phyloP scores from a whole-genome alignment of 352 stramenopile genomes.

The Phytophthora capsici region DNA sequence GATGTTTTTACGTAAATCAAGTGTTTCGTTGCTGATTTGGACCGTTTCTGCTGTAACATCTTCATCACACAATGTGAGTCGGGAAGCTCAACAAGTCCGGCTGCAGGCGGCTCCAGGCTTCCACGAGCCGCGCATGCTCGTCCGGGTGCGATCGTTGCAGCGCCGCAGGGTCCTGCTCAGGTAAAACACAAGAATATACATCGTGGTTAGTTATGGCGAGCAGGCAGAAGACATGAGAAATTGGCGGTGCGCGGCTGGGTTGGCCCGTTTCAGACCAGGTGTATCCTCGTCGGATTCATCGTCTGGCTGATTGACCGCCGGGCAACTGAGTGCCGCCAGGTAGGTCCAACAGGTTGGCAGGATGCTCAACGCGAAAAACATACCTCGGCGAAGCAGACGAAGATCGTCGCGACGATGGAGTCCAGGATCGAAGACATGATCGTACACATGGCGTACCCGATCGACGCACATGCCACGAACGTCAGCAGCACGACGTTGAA shows the following conservation, averaged over 20 bases:
- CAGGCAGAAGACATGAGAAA: slow-evolving; percentile 27
- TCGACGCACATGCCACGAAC: slow-evolving; percentile 73
- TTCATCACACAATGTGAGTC: slow-evolving; percentile 39
- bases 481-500: slow-evolving; percentile 85
- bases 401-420: slow-evolving; percentile 86
- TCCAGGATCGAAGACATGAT: slow-evolving; percentile 87
- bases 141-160: slow-evolving; percentile 75
- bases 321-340: slow-evolving; percentile 14
- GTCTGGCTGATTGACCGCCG: slow-evolving; percentile 27
- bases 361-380: slow-evolving; percentile 23
- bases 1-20: too few relatives aligned
- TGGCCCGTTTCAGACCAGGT: slow-evolving; percentile 41
- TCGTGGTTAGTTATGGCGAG: slow-evolving; percentile 4
- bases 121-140: slow-evolving; percentile 73
- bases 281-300: slow-evolving; percentile 40
- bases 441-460: slow-evolving; percentile 87
- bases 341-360: slow-evolving; percentile 15
- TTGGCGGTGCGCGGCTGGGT: slow-evolving; percentile 15
- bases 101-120: slow-evolving; percentile 74
- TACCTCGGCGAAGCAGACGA: slow-evolving; percentile 89
- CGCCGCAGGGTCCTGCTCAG: slow-evolving; percentile 64
- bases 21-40: neutral
- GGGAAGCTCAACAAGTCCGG: slow-evolving; percentile 67
- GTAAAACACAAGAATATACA: slow-evolving; percentile 5
- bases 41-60: slow-evolving; percentile 20